Evolutionary conservation across 306 rosid genomes (phyloP), one percentile per base, ranked within the genome.

Genomic region (Quercus gilva): DNA sequence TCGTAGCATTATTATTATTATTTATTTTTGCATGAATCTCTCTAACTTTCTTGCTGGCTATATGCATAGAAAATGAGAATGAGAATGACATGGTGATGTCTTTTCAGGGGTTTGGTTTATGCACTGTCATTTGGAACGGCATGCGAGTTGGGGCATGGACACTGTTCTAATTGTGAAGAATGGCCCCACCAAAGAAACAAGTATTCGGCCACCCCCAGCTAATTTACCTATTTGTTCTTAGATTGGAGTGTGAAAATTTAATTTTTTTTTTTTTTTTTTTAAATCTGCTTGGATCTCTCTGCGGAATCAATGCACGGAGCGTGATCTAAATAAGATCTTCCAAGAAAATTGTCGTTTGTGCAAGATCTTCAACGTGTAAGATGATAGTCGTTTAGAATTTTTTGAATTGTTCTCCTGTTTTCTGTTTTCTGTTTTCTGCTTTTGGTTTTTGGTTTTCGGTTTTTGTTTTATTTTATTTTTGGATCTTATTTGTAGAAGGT

Each of bases 51-150:
- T 33, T 5, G 0, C 15, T 4, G 33, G 19, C 8, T 3, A 18
- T 33, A 65, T 65, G 41, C 10, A 49, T 49, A 49, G 53, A 49
- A 37, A 37, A 7, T 0, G 45, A 35, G 8, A 35, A 37, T 37
- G 17, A 10, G 15, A 49, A 49, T 49, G 53, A 49, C 17, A 10
- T 23, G 69, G 72, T 3, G 26, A 64, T 35, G 25, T 26, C 35
- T 67, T 74, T 72, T 23, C 78, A 86, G 89, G 89, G 55, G 86
- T 85, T n/a, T 85, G 86, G 86, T 85, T 71, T 57, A 71, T 85
- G 85, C 88, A 85, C n/a, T 85, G 88, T 51, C 88, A 85, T 80
- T 79, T 69, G 6, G 86, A 86, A 1, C 69, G 80, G 4, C 86
- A 86, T 43, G 74, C 79, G 29, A 79, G 80, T 21, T 86, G 85